Evolutionary conservation across 768 basidiomycete genomes (phyloP), one percentile per base, ranked within the genome.

Genomic region (Mycena rosella): DNA sequence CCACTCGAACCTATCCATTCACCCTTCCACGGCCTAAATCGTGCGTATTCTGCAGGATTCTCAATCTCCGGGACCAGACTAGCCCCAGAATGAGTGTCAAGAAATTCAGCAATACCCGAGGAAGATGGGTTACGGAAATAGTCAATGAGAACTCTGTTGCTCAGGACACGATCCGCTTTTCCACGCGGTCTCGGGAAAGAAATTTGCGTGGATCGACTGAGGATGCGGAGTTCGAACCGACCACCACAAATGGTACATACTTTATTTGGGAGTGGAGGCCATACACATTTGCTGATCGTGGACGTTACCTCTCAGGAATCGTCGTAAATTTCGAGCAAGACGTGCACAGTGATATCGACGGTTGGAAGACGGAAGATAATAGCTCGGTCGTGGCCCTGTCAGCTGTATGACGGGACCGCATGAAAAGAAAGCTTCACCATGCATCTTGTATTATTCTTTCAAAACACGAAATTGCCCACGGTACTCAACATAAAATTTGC

Each of bases 41-140:
- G 15, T 15, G 34, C 7, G 34, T 8, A 15, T 36, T 36, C 38
- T 7, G 1, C 26, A 67, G 69, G 20, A 71, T 71, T 20, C 53
- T 71, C 0, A 67, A 60, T 55, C 65, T 71, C 17, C 65, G 69
- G 13, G n/a, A 61, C 3, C 44, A 45, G 27, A 64, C 52, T 32
- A 62, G 67, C 11, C 18, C 40, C 29, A 49, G 54, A 30, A 0
- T 1, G 5, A 18, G 14, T 29, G 58, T 52, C 36, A 54, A 38
- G 15, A 67, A 53, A 48, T 71, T 64, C 38, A 71, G 69, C 62
- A 42, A 57, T 34, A 63, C 51, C 29, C 60, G 65, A 5, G 62
- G 62, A 18, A 7, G 62, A 47, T 71, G 60, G 61, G 65, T 71
- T 24, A 71, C 69, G 9, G 69, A 71, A 11, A 64, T 67, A 1